Conservation (phyloP, 805 yeast species). For the Wickerhamomyces rabaulensis region DNA sequence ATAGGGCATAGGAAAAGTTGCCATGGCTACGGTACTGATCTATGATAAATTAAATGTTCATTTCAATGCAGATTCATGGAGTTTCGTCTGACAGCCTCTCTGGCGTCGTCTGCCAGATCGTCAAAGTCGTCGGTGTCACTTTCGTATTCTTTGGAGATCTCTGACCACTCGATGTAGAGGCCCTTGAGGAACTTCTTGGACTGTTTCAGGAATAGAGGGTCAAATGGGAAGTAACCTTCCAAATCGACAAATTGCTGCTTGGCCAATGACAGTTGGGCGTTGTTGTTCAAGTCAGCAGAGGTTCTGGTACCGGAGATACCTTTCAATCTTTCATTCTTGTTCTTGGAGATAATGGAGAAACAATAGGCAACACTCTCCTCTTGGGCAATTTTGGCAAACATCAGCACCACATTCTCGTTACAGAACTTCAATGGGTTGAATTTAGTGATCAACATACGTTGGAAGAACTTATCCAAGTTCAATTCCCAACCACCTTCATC, state of each 20-base stretch:
- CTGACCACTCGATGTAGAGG: constrained; percentile 79
- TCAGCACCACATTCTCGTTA: constrained; percentile 87
- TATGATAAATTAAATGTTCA: neutral
- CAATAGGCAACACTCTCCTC: constrained; percentile 88
- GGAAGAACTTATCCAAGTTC: constrained; percentile 79
- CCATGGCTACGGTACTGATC: neutral
- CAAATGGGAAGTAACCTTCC: constrained; percentile 96
- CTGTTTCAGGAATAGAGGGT: constrained; percentile 72
- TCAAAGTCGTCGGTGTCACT: constrained; percentile 42
- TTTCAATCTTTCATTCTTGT: constrained; percentile 48
- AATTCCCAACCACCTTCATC: constrained; percentile 59
- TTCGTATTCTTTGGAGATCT: constrained; percentile 56
- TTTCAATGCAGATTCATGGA: constrained; percentile 6
- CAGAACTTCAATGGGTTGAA: constrained; percentile 93
- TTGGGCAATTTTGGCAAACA: constrained; percentile 91
- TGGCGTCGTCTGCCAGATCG: constrained; percentile 25
- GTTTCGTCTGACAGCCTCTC: constrained; percentile 18
- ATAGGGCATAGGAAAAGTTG: too few relatives aligned
- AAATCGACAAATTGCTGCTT: constrained; percentile 82
- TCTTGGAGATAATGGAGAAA: constrained; percentile 86
- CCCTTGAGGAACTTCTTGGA: constrained; percentile 50
- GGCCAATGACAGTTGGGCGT: constrained; percentile 40
- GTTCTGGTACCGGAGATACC: constrained; percentile 32
- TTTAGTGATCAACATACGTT: constrained; percentile 74
- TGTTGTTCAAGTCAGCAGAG: constrained; percentile 22